Conservation (phyloP, 1,139 yeast genomes). For the Geotrichum klebahnii region DNA sequence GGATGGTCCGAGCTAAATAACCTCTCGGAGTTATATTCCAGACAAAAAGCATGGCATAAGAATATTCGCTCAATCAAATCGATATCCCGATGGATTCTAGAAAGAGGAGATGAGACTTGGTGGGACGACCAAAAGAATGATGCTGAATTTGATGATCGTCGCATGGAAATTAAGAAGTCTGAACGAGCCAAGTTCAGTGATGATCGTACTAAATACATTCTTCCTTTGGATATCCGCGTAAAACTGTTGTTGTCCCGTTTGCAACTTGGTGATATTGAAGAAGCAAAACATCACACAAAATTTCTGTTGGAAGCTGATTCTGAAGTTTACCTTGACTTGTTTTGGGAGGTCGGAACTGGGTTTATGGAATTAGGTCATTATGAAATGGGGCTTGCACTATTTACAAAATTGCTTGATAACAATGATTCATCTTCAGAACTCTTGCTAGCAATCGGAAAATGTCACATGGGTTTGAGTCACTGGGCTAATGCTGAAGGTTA, state of each 20-base stretch:
- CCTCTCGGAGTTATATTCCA: constrained; percentile 69
- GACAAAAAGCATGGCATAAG: constrained; percentile 57
- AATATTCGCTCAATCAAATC: constrained; percentile 65
- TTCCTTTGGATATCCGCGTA: constrained; percentile 84
- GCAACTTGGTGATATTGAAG: constrained; percentile 58
- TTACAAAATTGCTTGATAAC: constrained; percentile 34
- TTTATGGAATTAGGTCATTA: constrained; percentile 65
- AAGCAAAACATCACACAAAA: constrained; percentile 68
- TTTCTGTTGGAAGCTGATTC: constrained; percentile 55
- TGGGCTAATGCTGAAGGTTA: constrained; percentile 65
- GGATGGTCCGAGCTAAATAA: constrained; percentile 89
- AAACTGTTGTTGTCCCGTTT: constrained; percentile 74
- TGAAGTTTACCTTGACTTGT: constrained; percentile 66
- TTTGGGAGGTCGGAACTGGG: constrained; percentile 69
- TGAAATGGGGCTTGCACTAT: constrained; percentile 56
- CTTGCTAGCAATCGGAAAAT: constrained; percentile 64
- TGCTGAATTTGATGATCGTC: constrained; percentile 69
- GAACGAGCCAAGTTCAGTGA: constrained; percentile 23
- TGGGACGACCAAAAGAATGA: constrained; percentile 81
- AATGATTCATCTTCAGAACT: constrained; percentile 37
- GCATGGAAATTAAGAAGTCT: constrained; percentile 34
- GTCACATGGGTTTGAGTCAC: constrained; percentile 69
- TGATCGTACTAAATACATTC: constrained; percentile 33
- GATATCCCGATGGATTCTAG: constrained; percentile 80
- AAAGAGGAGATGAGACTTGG: constrained; percentile 63